These are phyloP conservation scores for Wickerhamomyces sp. DNA, from an alignment of 1,139 yeast genomes.

Conservation along the genomic window DNA sequence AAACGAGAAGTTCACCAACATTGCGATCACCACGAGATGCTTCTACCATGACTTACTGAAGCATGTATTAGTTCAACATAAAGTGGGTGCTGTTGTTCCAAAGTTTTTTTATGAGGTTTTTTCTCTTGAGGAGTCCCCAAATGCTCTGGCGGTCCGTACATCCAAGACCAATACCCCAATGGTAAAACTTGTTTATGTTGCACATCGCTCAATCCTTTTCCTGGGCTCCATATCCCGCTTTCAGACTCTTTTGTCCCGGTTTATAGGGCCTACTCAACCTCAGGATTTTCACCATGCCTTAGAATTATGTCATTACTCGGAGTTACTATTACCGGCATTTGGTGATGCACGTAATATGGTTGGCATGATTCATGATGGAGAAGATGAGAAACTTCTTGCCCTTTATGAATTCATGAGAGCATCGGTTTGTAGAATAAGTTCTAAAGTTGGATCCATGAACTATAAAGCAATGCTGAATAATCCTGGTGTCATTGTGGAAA, in stretches of 20 bases:
- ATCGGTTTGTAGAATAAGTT: constrained; percentile 48
- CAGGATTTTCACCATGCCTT: constrained; percentile 40
- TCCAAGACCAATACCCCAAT: constrained; percentile 14
- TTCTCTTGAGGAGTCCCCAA: constrained; percentile 6
- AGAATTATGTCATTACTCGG: constrained; percentile 46
- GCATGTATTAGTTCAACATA: constrained; percentile 34
- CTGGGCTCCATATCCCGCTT: constrained; percentile 61
- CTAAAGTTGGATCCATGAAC: constrained; percentile 15
- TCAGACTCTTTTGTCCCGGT: constrained; percentile 42
- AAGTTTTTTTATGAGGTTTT: constrained; percentile 15
- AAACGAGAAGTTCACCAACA: constrained; percentile 46
- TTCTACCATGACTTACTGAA: constrained; percentile 42
- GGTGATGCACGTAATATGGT: constrained; percentile 65
- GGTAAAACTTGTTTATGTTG: constrained; percentile 42
- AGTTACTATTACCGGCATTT: constrained; percentile 54
- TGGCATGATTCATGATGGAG: constrained; percentile 48
- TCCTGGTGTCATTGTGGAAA: constrained; percentile 8
- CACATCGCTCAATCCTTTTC: constrained; percentile 50
- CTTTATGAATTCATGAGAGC: constrained; percentile 55
- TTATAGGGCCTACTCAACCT: constrained; percentile 34
- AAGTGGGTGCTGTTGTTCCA: constrained; percentile 33
- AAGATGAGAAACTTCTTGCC: constrained; percentile 35
- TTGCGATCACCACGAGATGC: constrained; percentile 38
- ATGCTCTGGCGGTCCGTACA: constrained; percentile 15
- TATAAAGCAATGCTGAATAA: constrained; percentile 10